These are phyloP conservation scores for Scheffersomyces segobiensis DNA, from an alignment of 1,139 yeast genomes.

Conservation along the genomic window DNA sequence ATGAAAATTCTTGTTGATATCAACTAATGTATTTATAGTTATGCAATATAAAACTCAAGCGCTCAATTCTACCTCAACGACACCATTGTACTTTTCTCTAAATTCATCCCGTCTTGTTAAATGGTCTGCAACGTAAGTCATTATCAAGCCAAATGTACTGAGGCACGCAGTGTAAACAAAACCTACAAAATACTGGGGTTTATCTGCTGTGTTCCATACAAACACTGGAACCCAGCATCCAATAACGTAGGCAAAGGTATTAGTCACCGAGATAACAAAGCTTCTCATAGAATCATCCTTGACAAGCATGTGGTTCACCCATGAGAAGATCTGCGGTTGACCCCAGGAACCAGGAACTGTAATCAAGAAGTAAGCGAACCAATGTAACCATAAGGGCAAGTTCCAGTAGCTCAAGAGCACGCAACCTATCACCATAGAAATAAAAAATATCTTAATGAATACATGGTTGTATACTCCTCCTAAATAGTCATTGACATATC, in stretches of 20 bases:
- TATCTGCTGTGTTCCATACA: slow-evolving; percentile 40
- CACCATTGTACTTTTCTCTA: neutral
- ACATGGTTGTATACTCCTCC: slow-evolving; percentile 14
- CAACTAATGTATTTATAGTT: neutral
- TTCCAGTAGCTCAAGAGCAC: slow-evolving; percentile 13
- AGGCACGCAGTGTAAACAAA: slow-evolving; percentile 52
- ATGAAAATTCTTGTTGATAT: neutral
- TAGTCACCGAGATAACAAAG: slow-evolving; percentile 50
- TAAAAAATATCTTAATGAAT: slow-evolving; percentile 11
- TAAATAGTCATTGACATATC: slow-evolving; percentile 14
- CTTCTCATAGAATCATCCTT: slow-evolving; percentile 53
- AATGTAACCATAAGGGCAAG: slow-evolving; percentile 16
- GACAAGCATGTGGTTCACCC: slow-evolving; percentile 51
- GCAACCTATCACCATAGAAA: slow-evolving; percentile 13
- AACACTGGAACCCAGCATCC: slow-evolving; percentile 45
- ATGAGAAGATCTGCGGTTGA: slow-evolving; percentile 51
- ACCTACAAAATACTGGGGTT: slow-evolving; percentile 50
- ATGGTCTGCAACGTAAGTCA: slow-evolving; percentile 23
- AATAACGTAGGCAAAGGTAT: slow-evolving; percentile 53
- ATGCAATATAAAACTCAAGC: neutral
- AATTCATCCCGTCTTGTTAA: slow-evolving; percentile 10
- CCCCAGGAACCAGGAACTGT: slow-evolving; percentile 27
- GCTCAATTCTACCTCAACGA: neutral
- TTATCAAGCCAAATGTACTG: slow-evolving; percentile 37
- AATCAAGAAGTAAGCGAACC: slow-evolving; percentile 14